A percentile compares a stretch with the other conserved stretches of the same genome.
These are phyloP conservation scores for Rhododendron vialii DNA, from an alignment of 148 eudicot species.

Conservation along the genomic window DNA sequence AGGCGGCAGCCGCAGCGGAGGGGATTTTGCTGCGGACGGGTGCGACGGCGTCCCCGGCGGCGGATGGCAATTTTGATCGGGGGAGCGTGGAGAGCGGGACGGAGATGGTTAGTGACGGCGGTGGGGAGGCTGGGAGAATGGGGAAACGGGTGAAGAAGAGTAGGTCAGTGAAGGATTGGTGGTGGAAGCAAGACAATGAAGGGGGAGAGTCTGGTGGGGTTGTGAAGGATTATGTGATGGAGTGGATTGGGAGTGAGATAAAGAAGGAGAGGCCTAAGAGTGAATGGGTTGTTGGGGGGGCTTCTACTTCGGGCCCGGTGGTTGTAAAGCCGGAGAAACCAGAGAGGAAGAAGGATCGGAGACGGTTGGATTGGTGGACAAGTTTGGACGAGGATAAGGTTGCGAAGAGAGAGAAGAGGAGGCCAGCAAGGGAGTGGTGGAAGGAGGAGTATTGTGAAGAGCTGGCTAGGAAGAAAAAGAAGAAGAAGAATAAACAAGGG, in stretches of 20 bases:
- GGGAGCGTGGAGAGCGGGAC: conserved; percentile 27
- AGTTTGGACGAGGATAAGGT: conserved; percentile 52
- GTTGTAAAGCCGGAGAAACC: conserved; percentile 31
- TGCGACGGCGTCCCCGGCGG: conserved; percentile 13
- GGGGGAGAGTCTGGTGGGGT: conserved; percentile 28
- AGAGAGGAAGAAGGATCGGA: conserved; percentile 52
- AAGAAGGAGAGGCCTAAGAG: conserved; percentile 52
- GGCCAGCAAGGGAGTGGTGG: conserved; percentile 95
- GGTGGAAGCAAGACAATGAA: conserved; percentile 52
- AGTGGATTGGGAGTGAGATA: conserved; percentile 85
- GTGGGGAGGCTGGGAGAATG: conserved; percentile 15
- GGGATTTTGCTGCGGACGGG: not conserved
- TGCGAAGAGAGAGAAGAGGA: conserved; percentile 60
- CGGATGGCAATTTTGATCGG: conserved; percentile 44
- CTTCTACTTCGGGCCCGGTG: conserved; percentile 37
- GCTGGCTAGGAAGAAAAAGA: conserved; percentile 64
- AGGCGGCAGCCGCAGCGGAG: conserved; percentile 29
- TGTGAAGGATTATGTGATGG: conserved; percentile 94
- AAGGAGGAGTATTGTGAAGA: conserved; percentile 86
- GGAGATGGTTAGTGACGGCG: conserved; percentile 15
- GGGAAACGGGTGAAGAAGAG: conserved; percentile 40
- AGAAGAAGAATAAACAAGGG: conserved; percentile 46
- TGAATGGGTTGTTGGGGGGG: conserved; percentile 50
- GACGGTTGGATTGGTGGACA: conserved; percentile 78
- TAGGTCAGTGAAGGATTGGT: conserved; percentile 46